Evolutionary conservation across 106 monocot species (phyloP), one percentile per base, ranked within the genome.

Genomic region (Triglochin maritima): DNA sequence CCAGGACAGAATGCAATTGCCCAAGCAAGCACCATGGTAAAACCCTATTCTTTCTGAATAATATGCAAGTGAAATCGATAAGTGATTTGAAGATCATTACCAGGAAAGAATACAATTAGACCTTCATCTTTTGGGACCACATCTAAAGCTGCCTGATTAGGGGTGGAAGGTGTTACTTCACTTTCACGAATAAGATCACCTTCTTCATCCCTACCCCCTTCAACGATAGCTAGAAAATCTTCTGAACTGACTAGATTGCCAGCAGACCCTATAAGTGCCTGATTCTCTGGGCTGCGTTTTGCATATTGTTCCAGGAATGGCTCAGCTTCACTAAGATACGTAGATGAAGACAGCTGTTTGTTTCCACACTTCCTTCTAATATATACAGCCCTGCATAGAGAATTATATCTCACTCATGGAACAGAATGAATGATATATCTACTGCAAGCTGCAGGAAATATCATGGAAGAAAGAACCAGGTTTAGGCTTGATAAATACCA

Each of bases 251-350:
- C 82, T 9, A 98, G 77, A 72, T 83, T 88, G 56, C 98, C 98
- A 74, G 92, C 88, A 68, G 92, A 72, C 63, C 98, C 98, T 57
- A 98, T 53, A 69, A 98, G 70, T 67, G 63, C 82, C 71, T 86
- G 84, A 72, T 98, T 92, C 56, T 84, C 72, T 43, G 74, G 68
- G 76, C 88, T 98, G 3, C 81, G 78, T 58, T 78, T 92, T 14
- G 98, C 98, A 74, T 88, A 98, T 65, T 84, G 81, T 70, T 92
- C 98, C 55, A 98, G 98, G 74, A 98, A 98, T 68, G 86, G 92
- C 74, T 98, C 98, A 58, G 92, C 92, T 82, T 98, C 92, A 77
- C 66, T 74, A 53, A 98, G 84, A 75, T 86, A 98, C 29, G 77
- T 88, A 48, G 91, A 86, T 15, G 88, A 77, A 56, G 88, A 82